Conservation (phyloP, 192 early-diverging fungal species). For the Mortierella antarctica region DNA sequence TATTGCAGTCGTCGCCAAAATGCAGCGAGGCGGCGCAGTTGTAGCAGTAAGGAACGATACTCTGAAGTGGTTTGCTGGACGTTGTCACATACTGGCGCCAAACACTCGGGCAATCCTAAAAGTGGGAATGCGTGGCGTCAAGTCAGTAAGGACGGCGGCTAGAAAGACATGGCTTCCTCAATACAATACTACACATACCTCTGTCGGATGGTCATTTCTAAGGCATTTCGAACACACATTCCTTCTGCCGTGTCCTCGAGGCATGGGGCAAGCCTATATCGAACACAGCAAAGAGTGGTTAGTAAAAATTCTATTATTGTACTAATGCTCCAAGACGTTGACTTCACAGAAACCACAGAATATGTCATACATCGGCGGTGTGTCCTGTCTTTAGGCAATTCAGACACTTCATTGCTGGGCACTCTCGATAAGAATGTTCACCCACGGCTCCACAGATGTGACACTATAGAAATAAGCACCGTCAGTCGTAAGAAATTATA, state of each 20-base stretch:
- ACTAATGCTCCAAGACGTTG: too few relatives aligned
- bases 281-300: neutral
- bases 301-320: neutral
- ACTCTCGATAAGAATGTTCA: slow-evolving; percentile 4
- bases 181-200: slow-evolving; percentile 6
- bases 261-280: slow-evolving; percentile 14
- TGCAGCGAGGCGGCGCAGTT: slow-evolving; percentile 35
- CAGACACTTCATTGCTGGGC: slow-evolving; percentile 19
- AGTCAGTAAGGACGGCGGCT: neutral
- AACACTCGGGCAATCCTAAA: slow-evolving; percentile 33
- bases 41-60: slow-evolving; percentile 33
- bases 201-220: slow-evolving; percentile 13
- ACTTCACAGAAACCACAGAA: too few relatives aligned
- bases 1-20: slow-evolving; percentile 38
- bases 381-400: slow-evolving; percentile 42
- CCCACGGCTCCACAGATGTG: slow-evolving; percentile 29
- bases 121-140: neutral
- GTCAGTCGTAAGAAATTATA: neutral
- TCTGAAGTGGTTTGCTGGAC: neutral
- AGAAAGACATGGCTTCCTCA: neutral
- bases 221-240: slow-evolving; percentile 13
- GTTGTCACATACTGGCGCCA: slow-evolving; percentile 33
- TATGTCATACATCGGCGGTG: slow-evolving; percentile 12
- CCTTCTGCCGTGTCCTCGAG: slow-evolving; percentile 2
- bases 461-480: slow-evolving; percentile 2